Conservation (phyloP, 257 asterid species). For the Forsythia suspensa region DNA sequence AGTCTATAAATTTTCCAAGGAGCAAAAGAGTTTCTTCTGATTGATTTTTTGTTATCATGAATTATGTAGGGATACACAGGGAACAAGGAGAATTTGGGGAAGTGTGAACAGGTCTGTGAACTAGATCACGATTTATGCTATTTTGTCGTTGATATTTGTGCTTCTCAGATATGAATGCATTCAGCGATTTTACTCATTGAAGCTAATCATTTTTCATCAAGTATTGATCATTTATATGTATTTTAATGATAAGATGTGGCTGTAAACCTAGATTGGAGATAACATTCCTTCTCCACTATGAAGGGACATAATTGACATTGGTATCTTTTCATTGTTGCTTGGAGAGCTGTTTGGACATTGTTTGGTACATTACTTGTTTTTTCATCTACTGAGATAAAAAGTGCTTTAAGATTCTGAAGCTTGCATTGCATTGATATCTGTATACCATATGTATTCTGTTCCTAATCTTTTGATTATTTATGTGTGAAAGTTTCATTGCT, state of each 20-base stretch:
- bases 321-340: not conserved
- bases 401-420: not conserved
- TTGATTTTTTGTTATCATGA: conserved; percentile 28
- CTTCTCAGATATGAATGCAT: conserved; percentile 3
- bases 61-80: conserved; percentile 75
- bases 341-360: not conserved
- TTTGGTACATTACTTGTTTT: not conserved
- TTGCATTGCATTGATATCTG: not conserved
- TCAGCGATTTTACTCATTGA: not conserved
- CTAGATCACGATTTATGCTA: conserved; percentile 19
- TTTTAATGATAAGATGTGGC: not conserved
- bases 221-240: not conserved
- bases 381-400: not conserved
- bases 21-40: conserved; percentile 10
- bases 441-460: not conserved
- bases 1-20: conserved; percentile 7
- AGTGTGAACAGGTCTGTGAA: conserved; percentile 88
- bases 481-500: not conserved
- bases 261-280: not conserved
- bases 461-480: not conserved
- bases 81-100: conserved; percentile 83
- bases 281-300: not conserved
- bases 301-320: conserved; percentile 7
- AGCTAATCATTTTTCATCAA: not conserved
- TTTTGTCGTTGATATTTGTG: conserved; percentile 17